A percentile compares a stretch with the other conserved stretches of the same genome.
These are phyloP conservation scores for Akebia trifoliata DNA, from an alignment of 164 flowering plant species.

Conservation along the genomic window DNA sequence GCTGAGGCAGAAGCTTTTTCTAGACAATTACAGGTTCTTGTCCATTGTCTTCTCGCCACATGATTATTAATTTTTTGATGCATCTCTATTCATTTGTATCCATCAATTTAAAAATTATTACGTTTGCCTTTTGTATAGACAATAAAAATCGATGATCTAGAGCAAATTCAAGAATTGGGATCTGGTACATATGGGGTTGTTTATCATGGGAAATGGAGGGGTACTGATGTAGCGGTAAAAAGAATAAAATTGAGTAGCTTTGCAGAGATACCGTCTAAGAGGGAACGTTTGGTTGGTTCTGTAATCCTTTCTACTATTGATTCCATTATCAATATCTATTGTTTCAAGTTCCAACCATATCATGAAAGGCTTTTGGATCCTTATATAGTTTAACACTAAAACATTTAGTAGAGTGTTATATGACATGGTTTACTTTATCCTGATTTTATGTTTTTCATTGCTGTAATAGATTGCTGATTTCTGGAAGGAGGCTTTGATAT, in stretches of 20 bases:
- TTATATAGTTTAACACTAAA: not conserved
- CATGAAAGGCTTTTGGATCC: too few relatives aligned
- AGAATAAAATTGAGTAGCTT: conserved; percentile 98
- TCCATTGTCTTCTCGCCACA: not conserved
- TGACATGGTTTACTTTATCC: not conserved
- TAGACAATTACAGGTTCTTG: conserved; percentile 77
- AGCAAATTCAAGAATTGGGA: conserved; percentile 89
- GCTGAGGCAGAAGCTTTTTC: conserved; percentile 95
- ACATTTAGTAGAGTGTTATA: not conserved
- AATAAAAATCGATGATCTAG: conserved; percentile 86
- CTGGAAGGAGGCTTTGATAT: conserved; percentile 95
- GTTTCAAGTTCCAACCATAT: too few relatives aligned
- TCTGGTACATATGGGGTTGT: conserved; percentile 98
- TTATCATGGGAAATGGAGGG: conserved; percentile 97
- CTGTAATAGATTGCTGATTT: conserved; percentile 80
- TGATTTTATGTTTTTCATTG: conserved; percentile 10
- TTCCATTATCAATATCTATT: not conserved
- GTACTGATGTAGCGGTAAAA: conserved; percentile 97
- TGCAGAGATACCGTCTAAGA: conserved; percentile 92
- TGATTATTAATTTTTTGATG: not conserved
- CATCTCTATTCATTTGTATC: not conserved
- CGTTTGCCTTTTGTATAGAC: conserved; percentile 39
- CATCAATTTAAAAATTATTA: not conserved
- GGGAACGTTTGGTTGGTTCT: conserved; percentile 80
- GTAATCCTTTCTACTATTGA: conserved; percentile 5